Base-by-base conservation (phyloP, 495 filamentous ascomycete species). In the Penicillium samsonianum region DNA sequence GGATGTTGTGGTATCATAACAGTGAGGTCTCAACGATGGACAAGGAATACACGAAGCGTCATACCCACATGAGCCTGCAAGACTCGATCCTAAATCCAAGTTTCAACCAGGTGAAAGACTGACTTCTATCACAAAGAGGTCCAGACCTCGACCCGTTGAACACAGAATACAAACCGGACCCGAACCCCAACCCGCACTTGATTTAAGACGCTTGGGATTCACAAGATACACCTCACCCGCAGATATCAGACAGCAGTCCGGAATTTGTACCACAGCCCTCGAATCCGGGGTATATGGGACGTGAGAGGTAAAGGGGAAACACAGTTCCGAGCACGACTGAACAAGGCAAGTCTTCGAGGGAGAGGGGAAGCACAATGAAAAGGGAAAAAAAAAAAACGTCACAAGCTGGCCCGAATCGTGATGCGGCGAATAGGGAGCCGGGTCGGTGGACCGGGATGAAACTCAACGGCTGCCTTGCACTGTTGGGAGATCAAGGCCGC, bases 391-490 rank as follows among this genome's bases (percentile, higher is more conserved):
- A 33, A 59, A 44, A 53, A 44, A n/a, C 38, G 38, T 50, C 37
- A 53, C 38, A 55, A 43, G 46, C 64, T 52, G 45, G 66, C 14
- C 66, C 59, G 41, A 65, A 65, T 67, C 45, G 26, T 20, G 59
- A 69, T 66, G 61, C 59, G 61, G 61, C 61, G 64, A 65, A 59
- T 62, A 48, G 46, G 50, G 41, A 42, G 40, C 30, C 53, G 37
- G 26, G 20, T 51, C 55, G 17, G 50, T 62, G 46, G 63, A 50
- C 65, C 59, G 26, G 53, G 58, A 61, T 62, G 59, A 67, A 67
- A 69, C 61, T 47, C 58, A 67, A 69, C 58, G 64, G 63, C 50
- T 42, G 51, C 47, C 61, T 64, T 50, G 52, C 51, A 59, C 65
- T 52, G 23, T 26, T 50, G 46, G 41, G 14, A 12, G 30, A 11